Evolutionary conservation across 805 yeast genomes (phyloP), one percentile per base, ranked within the genome.

Genomic region (Wickerhamiella azymoides): DNA sequence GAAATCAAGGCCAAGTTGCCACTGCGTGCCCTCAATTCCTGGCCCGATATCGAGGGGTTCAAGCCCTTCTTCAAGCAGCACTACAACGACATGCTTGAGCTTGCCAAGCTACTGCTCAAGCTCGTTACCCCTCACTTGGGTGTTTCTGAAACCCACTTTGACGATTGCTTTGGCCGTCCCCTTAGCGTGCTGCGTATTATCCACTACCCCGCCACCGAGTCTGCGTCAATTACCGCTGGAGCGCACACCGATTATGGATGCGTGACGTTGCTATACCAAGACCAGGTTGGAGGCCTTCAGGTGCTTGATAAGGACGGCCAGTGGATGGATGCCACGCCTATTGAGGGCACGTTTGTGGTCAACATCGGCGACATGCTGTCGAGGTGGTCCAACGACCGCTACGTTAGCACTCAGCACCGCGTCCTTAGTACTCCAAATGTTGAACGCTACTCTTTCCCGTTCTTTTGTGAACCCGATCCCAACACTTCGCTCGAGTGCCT

Each of bases 211-310:
- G 76, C 72, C 44, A 53, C 48, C 2, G 40, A 42, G n/a, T 42
- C 49, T 14, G 16, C 25, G 7, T 26, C 30, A 2, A 24, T 38
- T 16, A 80, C 80, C 1, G 73, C 70, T 18, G 82, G 83, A 1
- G 79, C 81, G 2, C 85, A 79, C 55, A 69, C 81, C 47, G 86
- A 80, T 54, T 73, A 77, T 3, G 81, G 76, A 45, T 65, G 78
- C 52, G 54, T 78, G 21, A 77, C 83, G 0, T 74, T 69, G 54
- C 74, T 79, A 10, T 73, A 68, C 52, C 82, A 78, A 55, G 81
- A 76, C 11, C 63, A 70, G 47, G 60, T 57, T 3, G 67, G 74
- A 35, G 75, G 79, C 1, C 62, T 76, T 32, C 77, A 76, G 52
- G 80, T 75, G 9, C 70, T 73, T 48, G 71, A 72, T 49, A 68